Base-by-base conservation (phyloP, 805 yeast genomes). In the Wickerhamiella siamensis region DNA sequence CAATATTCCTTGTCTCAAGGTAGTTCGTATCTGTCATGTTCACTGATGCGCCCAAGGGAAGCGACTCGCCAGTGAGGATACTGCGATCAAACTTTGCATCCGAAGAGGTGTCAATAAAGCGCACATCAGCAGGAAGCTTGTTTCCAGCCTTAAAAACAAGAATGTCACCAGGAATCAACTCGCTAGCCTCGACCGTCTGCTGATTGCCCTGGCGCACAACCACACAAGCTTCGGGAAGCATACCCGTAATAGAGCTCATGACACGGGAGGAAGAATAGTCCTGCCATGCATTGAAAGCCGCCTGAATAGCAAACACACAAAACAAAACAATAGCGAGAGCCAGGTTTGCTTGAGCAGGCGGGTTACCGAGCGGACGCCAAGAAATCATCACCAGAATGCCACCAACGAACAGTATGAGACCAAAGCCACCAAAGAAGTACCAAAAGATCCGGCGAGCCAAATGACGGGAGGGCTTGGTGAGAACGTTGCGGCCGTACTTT, bases 91-190 rank as follows among this genome's bases (percentile, higher is more conserved):
- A 96, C 57, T 87, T 91, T 27, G 82, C 70, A 54, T 83, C 94
- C 0, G 94, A 71, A 41, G 71, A 70, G 4, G 96, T 96, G 48
- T 69, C 67, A 2, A 79, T 62, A 21, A 91, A 74, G 10, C 68
- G 57, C 39, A 96, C 96, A 65, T 87, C 97, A 1, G 94, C 83
- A 1, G 96, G 95, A 3, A 88, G 71, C 50, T 75, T 82, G 38
- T 77, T 76, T 5, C 97, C 96, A 0, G 96, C 88, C 37, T 74
- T 66, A 4, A 87, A 70, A 18, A 80, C 69, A 0, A 83, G 77
- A 27, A 83, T 69, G 58, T 87, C 97, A 52, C 72, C 69, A 12
- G 96, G 96, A 22, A 87, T 96, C 47, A 87, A 69, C 32, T 74
- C 72, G 0, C 84, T 71, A 0, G 96, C 95, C 48, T 84, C 63